Evolutionary conservation across 2,329 filamentous ascomycete species (phyloP).

Genomic region (Paraphoma sp.): DNA sequence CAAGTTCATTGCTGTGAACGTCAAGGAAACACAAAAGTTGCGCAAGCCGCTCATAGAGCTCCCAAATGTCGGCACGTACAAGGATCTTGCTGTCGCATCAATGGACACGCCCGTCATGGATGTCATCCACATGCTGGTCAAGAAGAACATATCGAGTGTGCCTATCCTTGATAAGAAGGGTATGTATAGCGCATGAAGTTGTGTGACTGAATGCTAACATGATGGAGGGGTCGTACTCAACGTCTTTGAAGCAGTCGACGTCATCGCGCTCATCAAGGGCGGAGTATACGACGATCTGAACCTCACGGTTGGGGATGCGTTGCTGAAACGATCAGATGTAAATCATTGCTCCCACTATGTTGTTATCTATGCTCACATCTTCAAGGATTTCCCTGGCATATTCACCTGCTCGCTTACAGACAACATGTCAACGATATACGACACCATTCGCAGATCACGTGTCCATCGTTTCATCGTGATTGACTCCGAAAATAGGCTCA

Average conservation of each 20-base stretch:
- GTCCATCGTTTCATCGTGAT: constrained; percentile 94
- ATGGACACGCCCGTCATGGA: constrained; percentile 95
- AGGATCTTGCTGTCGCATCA: constrained; percentile 77
- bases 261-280: constrained; percentile 94
- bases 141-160: constrained; percentile 91
- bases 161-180: constrained; percentile 85
- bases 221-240: constrained; percentile 75
- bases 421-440: constrained; percentile 92
- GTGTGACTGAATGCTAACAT: too few relatives aligned
- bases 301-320: constrained; percentile 84
- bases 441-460: constrained; percentile 92
- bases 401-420: constrained; percentile 95
- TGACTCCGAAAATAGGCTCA: constrained; percentile 84
- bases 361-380: constrained; percentile 22
- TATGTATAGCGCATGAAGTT: constrained; percentile 31
- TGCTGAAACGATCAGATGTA: constrained; percentile 82
- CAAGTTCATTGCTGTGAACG: constrained; percentile 98
- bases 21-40: constrained; percentile 83
- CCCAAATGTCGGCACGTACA: constrained; percentile 78
- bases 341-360: constrained; percentile 21
- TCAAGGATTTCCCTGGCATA: constrained; percentile 89
- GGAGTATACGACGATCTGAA: constrained; percentile 90
- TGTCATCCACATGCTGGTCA: constrained; percentile 91
- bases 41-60: constrained; percentile 88
- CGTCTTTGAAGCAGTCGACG: constrained; percentile 96